These are phyloP conservation scores for Diaporthe humulicola DNA, from an alignment of 2,329 filamentous ascomycete species.

Conservation along the genomic window DNA sequence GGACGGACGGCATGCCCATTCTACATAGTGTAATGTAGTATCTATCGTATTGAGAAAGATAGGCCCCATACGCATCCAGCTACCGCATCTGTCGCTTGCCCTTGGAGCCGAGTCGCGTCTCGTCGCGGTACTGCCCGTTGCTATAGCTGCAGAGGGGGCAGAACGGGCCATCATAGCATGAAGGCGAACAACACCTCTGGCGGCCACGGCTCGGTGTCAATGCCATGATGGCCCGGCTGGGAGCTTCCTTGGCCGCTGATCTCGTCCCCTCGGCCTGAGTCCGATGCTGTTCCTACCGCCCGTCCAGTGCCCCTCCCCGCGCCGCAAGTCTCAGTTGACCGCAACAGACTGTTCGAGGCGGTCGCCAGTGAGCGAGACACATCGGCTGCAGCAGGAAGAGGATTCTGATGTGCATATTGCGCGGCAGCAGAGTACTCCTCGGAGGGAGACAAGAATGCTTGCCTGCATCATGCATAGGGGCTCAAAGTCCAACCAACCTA, in stretches of 20 bases:
- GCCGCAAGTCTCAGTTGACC: conserved; percentile 27
- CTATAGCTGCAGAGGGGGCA: background rate
- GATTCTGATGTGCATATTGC: conserved; percentile 4
- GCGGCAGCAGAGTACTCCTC: conserved; percentile 13
- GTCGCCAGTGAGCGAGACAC: background rate
- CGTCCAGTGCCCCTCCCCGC: background rate
- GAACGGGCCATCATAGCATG: conserved; percentile 5
- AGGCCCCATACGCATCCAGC: conserved; percentile 11
- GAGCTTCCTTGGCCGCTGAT: conserved; percentile 29
- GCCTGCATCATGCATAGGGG: background rate
- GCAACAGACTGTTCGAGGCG: conserved; percentile 20
- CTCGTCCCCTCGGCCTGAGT: conserved; percentile 28
- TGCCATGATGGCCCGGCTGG: conserved; percentile 29
- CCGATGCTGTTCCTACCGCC: conserved; percentile 18
- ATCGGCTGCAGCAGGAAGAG: background rate
- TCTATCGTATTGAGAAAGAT: conserved; percentile 1
- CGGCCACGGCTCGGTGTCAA: conserved; percentile 21
- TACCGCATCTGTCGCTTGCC: background rate
- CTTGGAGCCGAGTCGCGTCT: conserved; percentile 11
- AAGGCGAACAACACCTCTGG: background rate
- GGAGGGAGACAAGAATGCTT: background rate
- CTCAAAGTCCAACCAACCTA: conserved; percentile 4
- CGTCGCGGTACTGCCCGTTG: background rate
- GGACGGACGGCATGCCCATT: conserved; percentile 33
- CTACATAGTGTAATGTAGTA: background rate